Evolutionary conservation across 805 yeast genomes (phyloP).

Genomic region (Alloascoidea hylecoeti): DNA sequence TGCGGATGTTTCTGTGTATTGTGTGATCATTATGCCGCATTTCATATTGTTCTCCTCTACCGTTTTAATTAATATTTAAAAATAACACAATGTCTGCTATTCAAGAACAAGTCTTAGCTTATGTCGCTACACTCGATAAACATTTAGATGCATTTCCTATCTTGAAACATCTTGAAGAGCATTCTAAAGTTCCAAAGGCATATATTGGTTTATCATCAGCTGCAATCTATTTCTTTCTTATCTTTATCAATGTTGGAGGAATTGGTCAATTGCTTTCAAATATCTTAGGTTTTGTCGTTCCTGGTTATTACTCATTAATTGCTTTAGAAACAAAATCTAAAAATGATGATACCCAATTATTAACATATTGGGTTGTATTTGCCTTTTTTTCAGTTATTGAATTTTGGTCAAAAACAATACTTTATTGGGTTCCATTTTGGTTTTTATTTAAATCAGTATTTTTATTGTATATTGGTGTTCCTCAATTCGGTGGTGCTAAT

Average conservation of each 20-base stretch:
- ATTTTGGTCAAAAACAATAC: constrained; percentile 88
- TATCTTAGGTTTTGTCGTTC: constrained; percentile 80
- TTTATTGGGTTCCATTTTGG: constrained; percentile 95
- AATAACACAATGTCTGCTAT: background rate
- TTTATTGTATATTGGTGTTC: constrained; percentile 79
- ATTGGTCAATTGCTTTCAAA: constrained; percentile 90
- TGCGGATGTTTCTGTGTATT: too few relatives aligned
- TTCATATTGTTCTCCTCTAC: too few relatives aligned
- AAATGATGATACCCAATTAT: constrained; percentile 67
- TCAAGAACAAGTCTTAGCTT: background rate
- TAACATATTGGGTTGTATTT: constrained; percentile 93
- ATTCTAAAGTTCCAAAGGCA: constrained; percentile 50
- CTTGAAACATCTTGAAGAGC: constrained; percentile 50
- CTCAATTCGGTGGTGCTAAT: constrained; percentile 78
- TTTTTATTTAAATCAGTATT: constrained; percentile 85
- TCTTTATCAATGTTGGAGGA: constrained; percentile 87
- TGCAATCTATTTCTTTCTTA: constrained; percentile 55
- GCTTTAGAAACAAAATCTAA: constrained; percentile 65
- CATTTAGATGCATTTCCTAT: background rate
- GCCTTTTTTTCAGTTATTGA: constrained; percentile 87
- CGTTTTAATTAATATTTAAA: background rate
- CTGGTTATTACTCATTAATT: constrained; percentile 76
- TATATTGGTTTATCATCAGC: constrained; percentile 62
- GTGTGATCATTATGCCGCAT: too few relatives aligned
- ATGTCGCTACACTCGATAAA: background rate